Base-by-base conservation (phyloP, 2,329 filamentous ascomycete genomes). In the Colletotrichum lini region DNA sequence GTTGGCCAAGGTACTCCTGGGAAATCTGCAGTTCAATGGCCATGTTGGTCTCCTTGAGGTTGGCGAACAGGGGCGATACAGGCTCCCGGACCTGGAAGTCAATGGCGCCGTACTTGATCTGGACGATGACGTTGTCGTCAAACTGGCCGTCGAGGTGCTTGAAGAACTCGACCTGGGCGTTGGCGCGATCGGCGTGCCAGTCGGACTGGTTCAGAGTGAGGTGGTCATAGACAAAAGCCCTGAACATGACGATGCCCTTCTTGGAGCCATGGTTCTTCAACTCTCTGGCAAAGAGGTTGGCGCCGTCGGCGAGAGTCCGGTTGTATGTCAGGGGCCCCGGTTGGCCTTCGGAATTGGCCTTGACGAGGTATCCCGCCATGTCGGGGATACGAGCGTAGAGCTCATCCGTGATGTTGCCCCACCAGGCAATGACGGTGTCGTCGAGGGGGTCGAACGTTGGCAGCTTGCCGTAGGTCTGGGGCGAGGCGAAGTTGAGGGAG, bases 81-180 rank as follows among this genome's bases (percentile, higher is more conserved):
- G 92, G 89, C 77, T 93, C 92, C 45, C 92, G 87, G 13, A 93
- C 90, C 75, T 93, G 92, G 79, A 94, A 93, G 76, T 94, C 92
- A 70, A 93, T 93, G 0, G 92, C 91, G 0, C 92, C 92, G 73
- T 91, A 93, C 79, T 94, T 94, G 79, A 94, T 90, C 77, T 94
- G 92, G 2, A 94, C 85, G 0, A 94, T 85, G 0, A 93, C 91
- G 57, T 94, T 94, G 56, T 91, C 89, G 26, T 91, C 89, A 67
- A 94, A 94, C 70, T 90, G 78, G 6, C 85, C 87, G 75, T 94
- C 92, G 0, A 93, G 84, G 0, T 84, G 83, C 18, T 88, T 82
- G 78, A 94, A 93, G 79, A 88, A 92, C 1, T 93, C 84, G 0
- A 93, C 90, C 0, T 90, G 91, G 0, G 91, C 92, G 65, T 93